Evolutionary conservation across 768 basidiomycete species (phyloP).

Genomic region (Polyporus arcularius): DNA sequence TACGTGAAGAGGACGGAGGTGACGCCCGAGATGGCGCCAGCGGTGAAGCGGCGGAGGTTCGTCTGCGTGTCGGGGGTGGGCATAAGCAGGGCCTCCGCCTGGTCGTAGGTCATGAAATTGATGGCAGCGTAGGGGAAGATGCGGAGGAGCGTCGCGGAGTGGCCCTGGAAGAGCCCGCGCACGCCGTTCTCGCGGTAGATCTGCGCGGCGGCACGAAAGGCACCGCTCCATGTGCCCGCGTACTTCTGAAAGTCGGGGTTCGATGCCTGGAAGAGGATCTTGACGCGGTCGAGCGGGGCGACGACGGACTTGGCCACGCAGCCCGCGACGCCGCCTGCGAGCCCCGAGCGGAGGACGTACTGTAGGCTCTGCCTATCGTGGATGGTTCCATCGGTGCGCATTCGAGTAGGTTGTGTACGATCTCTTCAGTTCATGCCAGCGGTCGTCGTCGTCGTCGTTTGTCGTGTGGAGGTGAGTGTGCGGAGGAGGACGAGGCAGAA

Average conservation of each 20-base stretch:
- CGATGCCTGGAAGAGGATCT: slow-evolving; percentile 97
- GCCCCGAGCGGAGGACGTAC: slow-evolving; percentile 65
- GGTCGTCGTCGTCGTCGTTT: too few species aligned
- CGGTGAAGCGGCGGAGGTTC: slow-evolving; percentile 74
- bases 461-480: too few species aligned
- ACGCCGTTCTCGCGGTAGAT: slow-evolving; percentile 72
- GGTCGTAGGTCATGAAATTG: slow-evolving; percentile 96
- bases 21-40: slow-evolving; percentile 87
- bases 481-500: too few species aligned
- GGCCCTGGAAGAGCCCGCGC: slow-evolving; percentile 90
- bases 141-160: slow-evolving; percentile 90
- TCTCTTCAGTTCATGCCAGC: too few species aligned
- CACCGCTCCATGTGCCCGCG: slow-evolving; percentile 91
- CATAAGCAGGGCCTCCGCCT: slow-evolving; percentile 83
- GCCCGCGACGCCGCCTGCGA: slow-evolving; percentile 93
- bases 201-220: slow-evolving; percentile 69
- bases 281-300: slow-evolving; percentile 95
- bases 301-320: slow-evolving; percentile 96
- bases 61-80: slow-evolving; percentile 80
- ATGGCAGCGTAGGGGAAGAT: slow-evolving; percentile 97
- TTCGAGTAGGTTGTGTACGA: slow-evolving; percentile 35
- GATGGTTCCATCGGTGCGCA: slow-evolving; percentile 57
- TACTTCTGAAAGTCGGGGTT: slow-evolving; percentile 95
- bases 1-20: slow-evolving; percentile 92
- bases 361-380: slow-evolving; percentile 30